Percentiles rank a stretch among this genome's conserved stretches.
These are phyloP conservation scores for Vanrija sp. DNA, from an alignment of 1,284 basidiomycete species.

Conservation along the genomic window DNA sequence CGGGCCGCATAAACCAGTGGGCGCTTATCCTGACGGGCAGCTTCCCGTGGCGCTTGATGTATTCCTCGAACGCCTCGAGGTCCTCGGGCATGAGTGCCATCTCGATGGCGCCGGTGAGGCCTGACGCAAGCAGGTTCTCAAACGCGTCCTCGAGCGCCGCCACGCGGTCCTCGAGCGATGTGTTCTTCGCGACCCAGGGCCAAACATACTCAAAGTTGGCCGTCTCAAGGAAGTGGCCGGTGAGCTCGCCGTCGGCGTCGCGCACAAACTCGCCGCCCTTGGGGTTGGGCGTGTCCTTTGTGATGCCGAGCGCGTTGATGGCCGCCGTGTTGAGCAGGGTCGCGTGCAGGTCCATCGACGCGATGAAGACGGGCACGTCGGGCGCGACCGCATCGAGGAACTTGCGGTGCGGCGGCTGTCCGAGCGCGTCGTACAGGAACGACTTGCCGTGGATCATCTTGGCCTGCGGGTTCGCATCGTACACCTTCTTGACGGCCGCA, in stretches of 20 bases:
- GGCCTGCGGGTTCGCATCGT: slow-evolving; percentile 8
- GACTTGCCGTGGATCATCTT: slow-evolving; percentile 19
- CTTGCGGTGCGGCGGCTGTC: slow-evolving; percentile 15
- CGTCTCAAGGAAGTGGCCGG: slow-evolving; percentile 28
- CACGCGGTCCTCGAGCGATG: slow-evolving; percentile 16
- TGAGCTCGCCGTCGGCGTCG: slow-evolving; percentile 26
- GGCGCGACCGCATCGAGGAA: slow-evolving; percentile 25
- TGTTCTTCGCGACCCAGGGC: slow-evolving; percentile 21
- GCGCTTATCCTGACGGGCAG: slow-evolving; percentile 29
- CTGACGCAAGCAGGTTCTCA: slow-evolving; percentile 23
- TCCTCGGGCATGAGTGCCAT: slow-evolving; percentile 27
- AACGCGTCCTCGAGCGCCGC: slow-evolving; percentile 19
- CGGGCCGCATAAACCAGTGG: slow-evolving; percentile 27
- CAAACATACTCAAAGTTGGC: slow-evolving; percentile 25
- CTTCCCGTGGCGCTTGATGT: slow-evolving; percentile 5
- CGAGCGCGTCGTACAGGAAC: slow-evolving; percentile 27
- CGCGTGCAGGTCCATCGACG: slow-evolving; percentile 27
- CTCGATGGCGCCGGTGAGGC: slow-evolving; percentile 30
- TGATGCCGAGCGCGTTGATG: slow-evolving; percentile 23
- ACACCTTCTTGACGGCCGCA: slow-evolving; percentile 6
- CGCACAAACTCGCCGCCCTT: slow-evolving; percentile 28
- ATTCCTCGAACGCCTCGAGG: slow-evolving; percentile 26
- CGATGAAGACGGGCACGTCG: slow-evolving; percentile 34
- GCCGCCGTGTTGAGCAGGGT: slow-evolving; percentile 32
- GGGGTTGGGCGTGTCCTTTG: slow-evolving; percentile 18